Base-by-base conservation (phyloP, 345 rosid genomes). In the Lumnitzera littorea region DNA sequence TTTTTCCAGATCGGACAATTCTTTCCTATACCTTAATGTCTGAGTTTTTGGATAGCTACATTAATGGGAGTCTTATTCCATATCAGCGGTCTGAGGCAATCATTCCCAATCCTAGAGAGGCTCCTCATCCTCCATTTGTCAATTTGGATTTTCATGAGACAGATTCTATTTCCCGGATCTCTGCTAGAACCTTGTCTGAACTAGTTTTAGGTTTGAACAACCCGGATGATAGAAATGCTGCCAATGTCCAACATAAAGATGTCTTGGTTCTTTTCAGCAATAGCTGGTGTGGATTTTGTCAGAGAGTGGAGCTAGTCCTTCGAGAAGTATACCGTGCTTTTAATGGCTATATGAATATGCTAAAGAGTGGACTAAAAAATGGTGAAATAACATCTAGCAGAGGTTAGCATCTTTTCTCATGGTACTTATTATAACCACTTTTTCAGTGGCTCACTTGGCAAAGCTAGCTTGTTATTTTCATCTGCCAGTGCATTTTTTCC, bases 231-330 rank as follows among this genome's bases (percentile, higher is more conserved):
- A 78, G 63, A 64, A 75, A 75, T 52, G 67, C 72, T 29, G 59
- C 70, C 5, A 58, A 64, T 65, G 77, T 79, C 24, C 64, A 76
- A 80, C 78, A 76, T 67, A 78, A 80, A 75, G 97, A 92, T 82
- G 88, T 89, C 68, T 69, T 92, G 67, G 96, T 92, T 62, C 91
- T 89, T 53, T 92, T 92, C 71, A 85, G 87, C 77, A 84, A 72
- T 66, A 76, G 67, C 11, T 89, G 96, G 97, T 89, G 97, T 74
- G 98, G 91, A 24, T 89, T 92, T 78, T 92, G 98, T 72, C 96
- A 84, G 78, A 83, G 96, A 82, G 89, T 85, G 96, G 97, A 84
- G 67, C 81, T 87, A 67, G 85, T 81, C 72, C 84, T 89, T 64
- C 84, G 91, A 67, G 98, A 89, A 77, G 90, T 84, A 25, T 76